Evolutionary conservation across 345 rosid species (phyloP).

Genomic region (Euphorbia pulcherrima): DNA sequence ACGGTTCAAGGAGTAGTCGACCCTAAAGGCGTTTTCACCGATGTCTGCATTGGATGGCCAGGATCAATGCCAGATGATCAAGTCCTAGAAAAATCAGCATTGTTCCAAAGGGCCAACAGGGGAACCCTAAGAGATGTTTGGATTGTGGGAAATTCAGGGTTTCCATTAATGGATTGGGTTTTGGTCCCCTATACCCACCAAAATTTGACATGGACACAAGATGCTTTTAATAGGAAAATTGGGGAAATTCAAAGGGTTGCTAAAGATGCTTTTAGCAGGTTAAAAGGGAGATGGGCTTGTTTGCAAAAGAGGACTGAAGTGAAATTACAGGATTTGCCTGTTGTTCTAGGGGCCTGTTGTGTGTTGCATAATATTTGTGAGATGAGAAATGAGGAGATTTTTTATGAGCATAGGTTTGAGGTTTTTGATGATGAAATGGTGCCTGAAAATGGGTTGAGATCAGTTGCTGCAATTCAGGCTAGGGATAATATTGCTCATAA

Average conservation of each 20-base stretch:
- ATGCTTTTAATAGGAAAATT: constrained; percentile 60
- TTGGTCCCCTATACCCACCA: constrained; percentile 67
- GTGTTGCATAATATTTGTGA: constrained; percentile 78
- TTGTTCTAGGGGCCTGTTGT: constrained; percentile 80
- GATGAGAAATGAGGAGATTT: constrained; percentile 57
- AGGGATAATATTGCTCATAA: constrained; percentile 76
- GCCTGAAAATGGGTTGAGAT: constrained; percentile 54
- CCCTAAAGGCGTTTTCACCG: constrained; percentile 62
- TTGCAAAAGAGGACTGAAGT: constrained; percentile 77
- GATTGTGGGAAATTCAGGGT: constrained; percentile 60
- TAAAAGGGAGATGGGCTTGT: constrained; percentile 75
- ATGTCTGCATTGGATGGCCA: constrained; percentile 78
- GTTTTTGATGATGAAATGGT: constrained; percentile 61
- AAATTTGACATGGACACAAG: constrained; percentile 77
- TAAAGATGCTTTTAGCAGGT: constrained; percentile 48
- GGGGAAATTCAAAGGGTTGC: constrained; percentile 40
- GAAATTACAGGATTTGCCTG: constrained; percentile 73
- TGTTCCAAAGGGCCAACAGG: constrained; percentile 50
- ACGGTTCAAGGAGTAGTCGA: constrained; percentile 82
- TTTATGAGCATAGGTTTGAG: constrained; percentile 41
- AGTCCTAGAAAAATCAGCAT: constrained; percentile 64
- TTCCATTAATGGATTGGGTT: constrained; percentile 68
- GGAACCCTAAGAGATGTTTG: constrained; percentile 57
- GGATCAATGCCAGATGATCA: constrained; percentile 77
- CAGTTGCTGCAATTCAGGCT: constrained; percentile 37